Evolutionary conservation across 768 basidiomycete species (phyloP), one percentile per base, ranked within the genome.

Genomic region (Hebeloma cylindrosporum): DNA sequence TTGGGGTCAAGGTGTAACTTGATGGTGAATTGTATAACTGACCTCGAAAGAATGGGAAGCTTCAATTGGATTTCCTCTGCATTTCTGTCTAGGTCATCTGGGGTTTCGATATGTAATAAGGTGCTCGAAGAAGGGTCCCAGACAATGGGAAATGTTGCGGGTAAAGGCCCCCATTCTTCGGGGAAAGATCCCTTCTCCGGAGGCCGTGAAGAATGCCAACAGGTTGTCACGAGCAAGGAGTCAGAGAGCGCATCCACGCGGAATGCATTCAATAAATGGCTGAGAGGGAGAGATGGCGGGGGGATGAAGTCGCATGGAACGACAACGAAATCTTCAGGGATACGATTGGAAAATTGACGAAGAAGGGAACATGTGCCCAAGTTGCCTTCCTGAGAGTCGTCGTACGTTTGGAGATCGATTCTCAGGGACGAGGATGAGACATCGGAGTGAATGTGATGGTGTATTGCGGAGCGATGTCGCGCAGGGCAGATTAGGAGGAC

Each of bases 221-320:
- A 86, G 4, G 79, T 69, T 1, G 83, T 83, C 2, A 78, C 78
- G 52, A 91, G 72, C 32, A 79, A 71, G 23, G 79, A 77, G 66
- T 83, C 75, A 27, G 80, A 74, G 40, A 81, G 71, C 0, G 78
- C 68, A 51, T 92, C 85, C 8, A 78, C 75, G 23, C 94, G 82
- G 62, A 93, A 94, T 58, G 83, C 86, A 64, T 97, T 82, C 32
- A 96, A 70, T 1, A 96, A 66, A 0, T 66, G 68, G 22, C 75
- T 74, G 5, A 97, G 75, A 4, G 84, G 71, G n/a, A 96, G 73
- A 0, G 78, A 68, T 0, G 83, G 69, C 0, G 93, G 85, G 7
- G 93, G 84, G 16, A 93, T 75, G 38, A 96, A 89, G 63, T 97
- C 94, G 59, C 93, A 96, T 5, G 94, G 87, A 2, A 97, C 76